Conservation (phyloP, 2,329 filamentous ascomycete genomes). For the Bipolaris zeicola region DNA sequence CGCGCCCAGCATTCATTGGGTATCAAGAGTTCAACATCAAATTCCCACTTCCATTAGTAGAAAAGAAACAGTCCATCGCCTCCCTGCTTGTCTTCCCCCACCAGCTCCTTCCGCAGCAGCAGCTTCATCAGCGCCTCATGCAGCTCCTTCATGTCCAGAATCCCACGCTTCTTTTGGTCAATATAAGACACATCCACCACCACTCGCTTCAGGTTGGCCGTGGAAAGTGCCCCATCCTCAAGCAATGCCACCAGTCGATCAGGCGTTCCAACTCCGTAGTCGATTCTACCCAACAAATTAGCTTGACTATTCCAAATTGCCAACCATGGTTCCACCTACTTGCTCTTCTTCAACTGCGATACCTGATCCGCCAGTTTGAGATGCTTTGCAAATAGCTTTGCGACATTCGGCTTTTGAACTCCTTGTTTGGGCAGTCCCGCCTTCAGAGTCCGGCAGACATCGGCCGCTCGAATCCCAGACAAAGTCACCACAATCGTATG, state of each 20-base stretch:
- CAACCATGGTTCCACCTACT: conserved; percentile 46
- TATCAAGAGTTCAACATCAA: conserved; percentile 12
- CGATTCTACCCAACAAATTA: conserved; percentile 61
- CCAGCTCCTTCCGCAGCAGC: conserved; percentile 72
- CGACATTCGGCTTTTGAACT: conserved; percentile 72
- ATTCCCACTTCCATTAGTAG: conserved; percentile 26
- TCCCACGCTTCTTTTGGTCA: conserved; percentile 90
- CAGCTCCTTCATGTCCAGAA: conserved; percentile 95
- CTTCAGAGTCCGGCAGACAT: conserved; percentile 80
- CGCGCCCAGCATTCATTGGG: conserved; percentile 5
- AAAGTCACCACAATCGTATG: conserved; percentile 90
- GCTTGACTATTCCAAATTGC: conserved; percentile 15
- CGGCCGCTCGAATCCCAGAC: conserved; percentile 83
- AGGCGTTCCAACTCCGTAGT: conserved; percentile 90
- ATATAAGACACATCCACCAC: conserved; percentile 91
- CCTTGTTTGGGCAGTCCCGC: conserved; percentile 51
- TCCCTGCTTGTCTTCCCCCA: conserved; percentile 36
- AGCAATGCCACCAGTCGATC: conserved; percentile 80
- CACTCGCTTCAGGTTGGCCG: conserved; percentile 74
- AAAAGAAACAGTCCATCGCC: conserved; percentile 41
- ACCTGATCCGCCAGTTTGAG: conserved; percentile 92
- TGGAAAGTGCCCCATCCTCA: conserved; percentile 75
- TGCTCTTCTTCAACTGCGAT: conserved; percentile 69
- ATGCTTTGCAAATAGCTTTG: conserved; percentile 97
- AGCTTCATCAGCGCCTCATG: conserved; percentile 79